These are phyloP conservation scores for Boeremia lycopersici DNA, from an alignment of 2,329 filamentous ascomycete genomes.

Conservation along the genomic window DNA sequence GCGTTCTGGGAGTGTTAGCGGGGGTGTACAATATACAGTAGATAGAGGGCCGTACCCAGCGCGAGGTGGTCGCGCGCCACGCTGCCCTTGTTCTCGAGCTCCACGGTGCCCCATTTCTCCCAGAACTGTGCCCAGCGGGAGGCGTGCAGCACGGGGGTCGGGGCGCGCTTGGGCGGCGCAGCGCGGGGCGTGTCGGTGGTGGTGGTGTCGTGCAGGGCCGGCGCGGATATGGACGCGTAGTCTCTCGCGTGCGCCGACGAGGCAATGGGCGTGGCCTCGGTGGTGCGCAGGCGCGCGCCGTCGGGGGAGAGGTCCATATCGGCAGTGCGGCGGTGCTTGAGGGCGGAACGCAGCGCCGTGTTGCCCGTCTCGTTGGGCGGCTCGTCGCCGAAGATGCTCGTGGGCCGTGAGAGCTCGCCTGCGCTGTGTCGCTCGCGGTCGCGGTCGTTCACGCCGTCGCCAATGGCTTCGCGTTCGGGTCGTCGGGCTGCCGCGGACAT, in stretches of 20 bases:
- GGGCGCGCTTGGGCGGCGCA: slow-evolving; percentile 29
- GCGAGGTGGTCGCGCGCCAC: slow-evolving; percentile 83
- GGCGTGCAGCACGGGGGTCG: slow-evolving; percentile 18
- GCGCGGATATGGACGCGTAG: slow-evolving; percentile 31
- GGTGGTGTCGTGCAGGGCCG: not conserved
- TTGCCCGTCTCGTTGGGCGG: slow-evolving; percentile 2
- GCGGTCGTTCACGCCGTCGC: not conserved
- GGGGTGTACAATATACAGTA: not conserved
- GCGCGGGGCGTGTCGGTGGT: slow-evolving; percentile 10
- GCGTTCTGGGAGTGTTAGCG: slow-evolving; percentile 61
- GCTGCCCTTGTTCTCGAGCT: slow-evolving; percentile 84
- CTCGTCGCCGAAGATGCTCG: not conserved
- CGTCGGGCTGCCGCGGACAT: not conserved
- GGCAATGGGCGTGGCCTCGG: slow-evolving; percentile 41
- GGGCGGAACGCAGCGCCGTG: not conserved
- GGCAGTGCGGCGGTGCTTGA: not conserved
- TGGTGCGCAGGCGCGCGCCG: slow-evolving; percentile 24
- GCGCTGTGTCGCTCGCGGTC: not conserved
- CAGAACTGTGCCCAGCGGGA: slow-evolving; percentile 61
- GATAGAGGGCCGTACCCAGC: slow-evolving; percentile 61
- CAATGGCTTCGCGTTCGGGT: not conserved
- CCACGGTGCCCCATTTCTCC: slow-evolving; percentile 69
- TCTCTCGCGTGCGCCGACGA: slow-evolving; percentile 15
- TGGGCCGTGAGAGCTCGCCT: not conserved
- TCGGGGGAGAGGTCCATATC: not conserved